Evolutionary conservation across 768 basidiomycete species (phyloP), one percentile per base, ranked within the genome.

Genomic region (Lyophyllum decastes): DNA sequence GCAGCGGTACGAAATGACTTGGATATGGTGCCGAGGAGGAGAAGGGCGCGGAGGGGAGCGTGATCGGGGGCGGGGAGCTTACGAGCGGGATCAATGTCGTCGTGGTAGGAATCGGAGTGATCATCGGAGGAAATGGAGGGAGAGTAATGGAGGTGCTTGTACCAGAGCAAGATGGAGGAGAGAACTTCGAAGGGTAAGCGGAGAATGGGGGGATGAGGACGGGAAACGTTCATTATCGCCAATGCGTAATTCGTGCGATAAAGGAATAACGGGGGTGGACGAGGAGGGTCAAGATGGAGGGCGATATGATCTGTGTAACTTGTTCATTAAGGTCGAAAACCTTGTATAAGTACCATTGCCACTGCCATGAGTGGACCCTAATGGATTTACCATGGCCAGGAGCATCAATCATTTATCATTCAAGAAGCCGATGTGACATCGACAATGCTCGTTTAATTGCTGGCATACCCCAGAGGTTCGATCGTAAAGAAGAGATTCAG

Each of bases 141-240:
- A 1, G 43, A 47, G n/a, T 34, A 17, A 7, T 49, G 25, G 19
- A 49, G n/a, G 19, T 56, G 24, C 49, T 48, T 47, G 38, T 52
- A 52, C 26, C 41, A 54, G 14, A 56, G 33, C 33, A 58, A 55
- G 10, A 62, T 62, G 7, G 55, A 49, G n/a, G 57, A 58, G 40
- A 62, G 48, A 11, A 62, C 38, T 26, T 62, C 61, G 21, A 57
- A 57, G 9, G 61, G 61, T 1, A 62, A 50, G n/a, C 33, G 16
- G 6, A 59, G 47, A 6, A 58, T 11, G 11, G n/a, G 26, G 9
- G 47, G 27, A 25, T 19, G 49, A 35, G 24, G 16, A 7, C 14
- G 26, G 12, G 41, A 16, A 4, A 12, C 16, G 35, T 38, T 12
- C 35, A 38, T 38, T 12, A 3, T 38, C 16, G 11, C 16, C 35